Conservation (phyloP, 768 basidiomycete species). For the Tylopilus sp. region DNA sequence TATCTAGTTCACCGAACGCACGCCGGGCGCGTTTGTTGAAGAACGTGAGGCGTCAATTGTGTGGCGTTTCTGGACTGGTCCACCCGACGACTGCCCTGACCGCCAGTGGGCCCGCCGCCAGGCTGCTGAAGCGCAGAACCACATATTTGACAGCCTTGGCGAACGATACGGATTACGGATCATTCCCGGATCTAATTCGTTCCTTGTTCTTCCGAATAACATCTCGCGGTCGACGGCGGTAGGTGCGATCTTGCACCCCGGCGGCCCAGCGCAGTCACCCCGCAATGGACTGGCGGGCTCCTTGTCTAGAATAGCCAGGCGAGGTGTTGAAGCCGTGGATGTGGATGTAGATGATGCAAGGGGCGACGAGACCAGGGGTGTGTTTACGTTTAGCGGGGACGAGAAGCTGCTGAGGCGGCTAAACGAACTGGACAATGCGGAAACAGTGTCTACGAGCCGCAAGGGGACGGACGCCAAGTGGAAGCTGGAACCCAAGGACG, state of each 20-base stretch:
- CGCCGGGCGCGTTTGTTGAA: constrained; percentile 81
- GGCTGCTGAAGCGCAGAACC: constrained; percentile 89
- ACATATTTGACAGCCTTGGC: constrained; percentile 84
- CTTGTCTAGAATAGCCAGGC: constrained; percentile 31
- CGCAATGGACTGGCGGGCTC: constrained; percentile 33
- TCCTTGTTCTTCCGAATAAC: constrained; percentile 81
- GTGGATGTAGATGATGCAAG: constrained; percentile 16
- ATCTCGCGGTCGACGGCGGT: constrained; percentile 83
- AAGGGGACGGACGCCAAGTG: constrained; percentile 81
- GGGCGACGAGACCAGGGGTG: constrained; percentile 49
- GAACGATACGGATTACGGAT: constrained; percentile 82
- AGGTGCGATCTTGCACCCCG: constrained; percentile 72
- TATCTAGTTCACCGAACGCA: constrained; percentile 81
- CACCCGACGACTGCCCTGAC: constrained; percentile 47
- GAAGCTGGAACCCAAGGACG: constrained; percentile 43
- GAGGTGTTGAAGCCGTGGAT: background rate
- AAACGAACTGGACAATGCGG: constrained; percentile 69
- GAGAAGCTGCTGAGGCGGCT: constrained; percentile 74
- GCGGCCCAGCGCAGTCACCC: constrained; percentile 42
- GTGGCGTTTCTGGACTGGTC: constrained; percentile 79
- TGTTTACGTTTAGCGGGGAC: constrained; percentile 68
- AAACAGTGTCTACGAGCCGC: constrained; percentile 67
- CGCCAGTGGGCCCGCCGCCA: constrained; percentile 82
- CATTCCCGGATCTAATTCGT: constrained; percentile 74
- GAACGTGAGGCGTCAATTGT: constrained; percentile 79